Conservation (phyloP, 441 rosid genomes). For the Syzygium malaccense region DNA sequence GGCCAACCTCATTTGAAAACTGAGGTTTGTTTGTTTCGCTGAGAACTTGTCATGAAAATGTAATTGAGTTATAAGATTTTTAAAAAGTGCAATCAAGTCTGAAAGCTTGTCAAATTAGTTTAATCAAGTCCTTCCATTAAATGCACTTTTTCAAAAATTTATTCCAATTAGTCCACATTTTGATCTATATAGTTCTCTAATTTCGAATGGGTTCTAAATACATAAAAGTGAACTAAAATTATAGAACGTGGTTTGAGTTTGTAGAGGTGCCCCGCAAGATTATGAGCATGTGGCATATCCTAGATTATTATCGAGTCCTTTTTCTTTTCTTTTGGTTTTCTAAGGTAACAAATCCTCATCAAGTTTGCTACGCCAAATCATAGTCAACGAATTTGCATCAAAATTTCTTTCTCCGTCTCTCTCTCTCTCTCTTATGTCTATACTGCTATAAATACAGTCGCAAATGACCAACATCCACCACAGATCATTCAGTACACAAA, state of each 20-base stretch:
- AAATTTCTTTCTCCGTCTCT: too few species aligned
- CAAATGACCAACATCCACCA: background rate
- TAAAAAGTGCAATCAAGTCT: too few species aligned
- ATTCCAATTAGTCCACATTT: background rate
- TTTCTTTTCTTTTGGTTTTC: background rate
- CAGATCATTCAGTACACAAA: background rate
- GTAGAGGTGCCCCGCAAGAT: background rate
- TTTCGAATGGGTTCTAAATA: background rate
- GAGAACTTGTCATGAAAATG: too few species aligned
- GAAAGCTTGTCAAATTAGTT: too few species aligned
- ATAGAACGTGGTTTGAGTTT: background rate
- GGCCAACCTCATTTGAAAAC: too few species aligned
- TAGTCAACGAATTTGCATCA: too few species aligned
- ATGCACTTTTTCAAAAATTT: background rate
- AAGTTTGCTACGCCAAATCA: background rate
- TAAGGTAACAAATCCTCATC: background rate
- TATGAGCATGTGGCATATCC: background rate
- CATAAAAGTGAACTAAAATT: background rate
- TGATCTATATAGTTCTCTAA: background rate
- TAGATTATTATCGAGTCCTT: background rate
- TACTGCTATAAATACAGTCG: too few species aligned
- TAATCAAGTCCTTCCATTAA: too few species aligned
- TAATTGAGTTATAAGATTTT: too few species aligned
- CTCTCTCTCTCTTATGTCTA: too few species aligned
- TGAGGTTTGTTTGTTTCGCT: too few species aligned